Conservation (phyloP, 345 rosid species). For the Eutrema heterophyllum region DNA sequence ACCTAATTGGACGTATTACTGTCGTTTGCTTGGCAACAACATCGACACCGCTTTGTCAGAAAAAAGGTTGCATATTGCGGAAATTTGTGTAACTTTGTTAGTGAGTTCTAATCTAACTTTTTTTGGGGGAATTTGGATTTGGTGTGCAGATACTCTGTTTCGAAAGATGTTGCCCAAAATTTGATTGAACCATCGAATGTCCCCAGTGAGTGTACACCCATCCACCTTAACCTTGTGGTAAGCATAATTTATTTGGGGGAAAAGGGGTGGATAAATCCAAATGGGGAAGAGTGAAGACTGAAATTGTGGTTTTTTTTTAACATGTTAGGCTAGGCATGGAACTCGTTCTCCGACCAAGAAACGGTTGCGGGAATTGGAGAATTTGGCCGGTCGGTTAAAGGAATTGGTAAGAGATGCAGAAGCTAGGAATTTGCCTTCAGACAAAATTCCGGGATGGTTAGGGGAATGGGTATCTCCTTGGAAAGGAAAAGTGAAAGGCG, state of each 20-base stretch:
- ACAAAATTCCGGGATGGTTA: slow-evolving; percentile 70
- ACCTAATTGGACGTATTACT: neutral
- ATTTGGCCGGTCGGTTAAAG: slow-evolving; percentile 54
- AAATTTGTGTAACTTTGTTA: neutral
- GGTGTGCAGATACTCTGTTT: slow-evolving; percentile 60
- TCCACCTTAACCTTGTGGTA: slow-evolving; percentile 98
- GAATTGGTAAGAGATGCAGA: slow-evolving; percentile 57
- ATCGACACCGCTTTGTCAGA: neutral
- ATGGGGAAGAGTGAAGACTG: neutral
- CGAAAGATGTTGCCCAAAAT: slow-evolving; percentile 41
- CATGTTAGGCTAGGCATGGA: slow-evolving; percentile 83
- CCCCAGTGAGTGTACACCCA: slow-evolving; percentile 64
- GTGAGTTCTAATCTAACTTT: neutral
- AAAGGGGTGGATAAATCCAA: neutral
- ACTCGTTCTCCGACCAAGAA: slow-evolving; percentile 95
- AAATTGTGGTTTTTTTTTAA: neutral
- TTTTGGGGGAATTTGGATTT: neutral
- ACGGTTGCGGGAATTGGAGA: slow-evolving; percentile 65
- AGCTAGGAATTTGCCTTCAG: slow-evolving; percentile 34
- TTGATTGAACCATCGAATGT: slow-evolving; percentile 38
- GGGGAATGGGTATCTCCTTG: slow-evolving; percentile 76
- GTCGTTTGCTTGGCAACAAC: neutral
- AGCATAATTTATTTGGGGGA: neutral
- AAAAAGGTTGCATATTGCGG: neutral
- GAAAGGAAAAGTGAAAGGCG: slow-evolving; percentile 79